Evolutionary conservation across 2,329 filamentous ascomycete species (phyloP).

Genomic region (Herpotrichia juniperi): DNA sequence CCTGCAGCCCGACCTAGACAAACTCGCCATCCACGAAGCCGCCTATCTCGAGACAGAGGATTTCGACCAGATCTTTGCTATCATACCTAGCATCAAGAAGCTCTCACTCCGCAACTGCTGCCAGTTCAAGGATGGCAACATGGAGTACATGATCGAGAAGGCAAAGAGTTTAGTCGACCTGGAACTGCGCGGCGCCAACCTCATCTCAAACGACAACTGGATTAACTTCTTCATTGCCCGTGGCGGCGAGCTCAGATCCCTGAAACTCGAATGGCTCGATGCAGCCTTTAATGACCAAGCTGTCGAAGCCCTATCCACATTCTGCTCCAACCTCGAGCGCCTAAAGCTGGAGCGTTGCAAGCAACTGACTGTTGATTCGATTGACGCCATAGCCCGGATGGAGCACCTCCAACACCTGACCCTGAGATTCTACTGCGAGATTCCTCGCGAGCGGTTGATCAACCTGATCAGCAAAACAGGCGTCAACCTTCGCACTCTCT

Average conservation of each 20-base stretch:
- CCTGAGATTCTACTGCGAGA: slow-evolving; percentile 67
- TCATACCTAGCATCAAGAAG: slow-evolving; percentile 70
- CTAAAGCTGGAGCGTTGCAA: slow-evolving; percentile 86
- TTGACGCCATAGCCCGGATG: slow-evolving; percentile 69
- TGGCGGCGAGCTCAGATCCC: slow-evolving; percentile 67
- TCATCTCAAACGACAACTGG: slow-evolving; percentile 81
- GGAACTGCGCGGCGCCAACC: slow-evolving; percentile 82
- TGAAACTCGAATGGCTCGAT: slow-evolving; percentile 86
- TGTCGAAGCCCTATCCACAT: slow-evolving; percentile 64
- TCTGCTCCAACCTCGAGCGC: slow-evolving; percentile 72
- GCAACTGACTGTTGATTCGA: slow-evolving; percentile 68
- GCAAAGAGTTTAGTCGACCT: slow-evolving; percentile 72
- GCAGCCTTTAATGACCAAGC: slow-evolving; percentile 77
- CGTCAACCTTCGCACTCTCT: slow-evolving; percentile 73
- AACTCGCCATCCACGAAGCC: slow-evolving; percentile 66
- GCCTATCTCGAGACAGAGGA: slow-evolving; percentile 75
- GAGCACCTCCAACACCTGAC: slow-evolving; percentile 74
- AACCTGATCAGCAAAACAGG: slow-evolving; percentile 69
- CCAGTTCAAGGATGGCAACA: slow-evolving; percentile 84
- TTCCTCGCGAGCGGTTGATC: slow-evolving; percentile 64
- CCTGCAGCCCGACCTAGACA: slow-evolving; percentile 59
- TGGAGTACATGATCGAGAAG: slow-evolving; percentile 80
- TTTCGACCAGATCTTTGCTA: slow-evolving; percentile 79
- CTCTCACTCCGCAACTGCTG: slow-evolving; percentile 85
- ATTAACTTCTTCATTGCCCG: slow-evolving; percentile 69